Percentiles rank a stretch among this genome's conserved stretches.
phyloP scores from a whole-genome alignment of 768 basidiomycete species.

The Candolleomyces eurysporus region DNA sequence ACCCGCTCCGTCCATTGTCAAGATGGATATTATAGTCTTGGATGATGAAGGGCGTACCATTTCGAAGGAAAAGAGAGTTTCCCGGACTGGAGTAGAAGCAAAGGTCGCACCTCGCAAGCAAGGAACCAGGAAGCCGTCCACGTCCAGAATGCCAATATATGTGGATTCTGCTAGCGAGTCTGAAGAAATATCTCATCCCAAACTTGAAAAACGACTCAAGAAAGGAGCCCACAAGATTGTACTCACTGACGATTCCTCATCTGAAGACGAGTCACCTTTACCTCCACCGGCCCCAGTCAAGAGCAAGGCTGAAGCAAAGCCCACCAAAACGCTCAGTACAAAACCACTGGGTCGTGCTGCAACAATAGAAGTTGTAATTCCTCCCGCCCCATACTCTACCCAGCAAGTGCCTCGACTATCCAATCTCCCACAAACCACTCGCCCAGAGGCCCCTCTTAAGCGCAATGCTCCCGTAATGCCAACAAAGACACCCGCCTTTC shows the following conservation, averaged over 20 bases:
- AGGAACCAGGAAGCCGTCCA: neutral
- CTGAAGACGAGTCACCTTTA: conserved; percentile 21
- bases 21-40: conserved; percentile 66
- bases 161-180: conserved; percentile 21
- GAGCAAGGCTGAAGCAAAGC: neutral
- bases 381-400: conserved; percentile 31
- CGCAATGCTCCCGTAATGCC: neutral
- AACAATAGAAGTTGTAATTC: conserved; percentile 43
- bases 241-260: conserved; percentile 51
- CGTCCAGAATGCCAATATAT: neutral
- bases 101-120: neutral
- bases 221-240: conserved; percentile 30
- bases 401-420: conserved; percentile 1
- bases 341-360: conserved; percentile 11
- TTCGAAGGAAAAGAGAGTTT: conserved; percentile 59
- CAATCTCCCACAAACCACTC: neutral
- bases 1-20: conserved; percentile 47
- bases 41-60: conserved; percentile 59
- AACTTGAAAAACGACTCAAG: conserved; percentile 23
- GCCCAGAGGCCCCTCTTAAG: conserved; percentile 7
- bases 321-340: neutral
- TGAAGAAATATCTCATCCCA: conserved; percentile 19
- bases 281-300: conserved; percentile 11
- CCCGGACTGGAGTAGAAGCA: conserved; percentile 39
- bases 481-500: conserved; percentile 13